Evolutionary conservation across 2,329 filamentous ascomycete species (phyloP).

Genomic region (Alternaria sp.): DNA sequence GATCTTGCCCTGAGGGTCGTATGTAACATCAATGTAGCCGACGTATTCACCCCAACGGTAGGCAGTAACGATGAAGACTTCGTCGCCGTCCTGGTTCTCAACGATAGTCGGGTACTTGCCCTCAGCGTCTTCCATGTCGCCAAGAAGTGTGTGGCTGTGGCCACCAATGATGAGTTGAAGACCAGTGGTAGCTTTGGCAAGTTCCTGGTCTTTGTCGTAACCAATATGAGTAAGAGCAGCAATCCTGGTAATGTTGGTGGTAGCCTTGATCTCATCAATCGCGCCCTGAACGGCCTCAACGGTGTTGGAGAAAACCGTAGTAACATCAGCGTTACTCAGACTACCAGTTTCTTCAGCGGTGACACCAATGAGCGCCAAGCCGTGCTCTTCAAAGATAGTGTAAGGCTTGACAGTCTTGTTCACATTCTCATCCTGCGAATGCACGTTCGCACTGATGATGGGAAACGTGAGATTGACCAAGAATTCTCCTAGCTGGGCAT

Average conservation of each 20-base stretch:
- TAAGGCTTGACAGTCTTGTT: conserved; percentile 72
- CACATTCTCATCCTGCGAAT: conserved; percentile 66
- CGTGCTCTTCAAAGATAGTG: conserved; percentile 69
- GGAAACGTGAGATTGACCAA: conserved; percentile 72
- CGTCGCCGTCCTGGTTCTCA: conserved; percentile 68
- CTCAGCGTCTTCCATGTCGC: conserved; percentile 65
- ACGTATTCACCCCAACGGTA: conserved; percentile 75
- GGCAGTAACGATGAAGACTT: conserved; percentile 74
- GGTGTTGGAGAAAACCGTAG: conserved; percentile 67
- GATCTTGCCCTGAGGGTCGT: conserved; percentile 67
- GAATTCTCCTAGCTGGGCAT: conserved; percentile 69
- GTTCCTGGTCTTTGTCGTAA: conserved; percentile 69
- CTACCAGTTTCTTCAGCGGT: conserved; percentile 67
- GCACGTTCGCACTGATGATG: conserved; percentile 69
- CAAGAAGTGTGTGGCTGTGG: conserved; percentile 67
- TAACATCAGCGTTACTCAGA: conserved; percentile 67
- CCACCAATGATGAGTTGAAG: conserved; percentile 75
- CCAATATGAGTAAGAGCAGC: conserved; percentile 74
- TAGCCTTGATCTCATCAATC: conserved; percentile 68
- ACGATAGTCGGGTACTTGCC: conserved; percentile 72
- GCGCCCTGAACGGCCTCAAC: conserved; percentile 68
- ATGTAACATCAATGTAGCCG: conserved; percentile 73
- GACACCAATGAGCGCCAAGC: conserved; percentile 70
- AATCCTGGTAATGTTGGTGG: conserved; percentile 70
- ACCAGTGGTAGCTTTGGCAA: conserved; percentile 68